Conservation (phyloP, 202 grass and related monocot genomes). For the Setaria italica region DNA sequence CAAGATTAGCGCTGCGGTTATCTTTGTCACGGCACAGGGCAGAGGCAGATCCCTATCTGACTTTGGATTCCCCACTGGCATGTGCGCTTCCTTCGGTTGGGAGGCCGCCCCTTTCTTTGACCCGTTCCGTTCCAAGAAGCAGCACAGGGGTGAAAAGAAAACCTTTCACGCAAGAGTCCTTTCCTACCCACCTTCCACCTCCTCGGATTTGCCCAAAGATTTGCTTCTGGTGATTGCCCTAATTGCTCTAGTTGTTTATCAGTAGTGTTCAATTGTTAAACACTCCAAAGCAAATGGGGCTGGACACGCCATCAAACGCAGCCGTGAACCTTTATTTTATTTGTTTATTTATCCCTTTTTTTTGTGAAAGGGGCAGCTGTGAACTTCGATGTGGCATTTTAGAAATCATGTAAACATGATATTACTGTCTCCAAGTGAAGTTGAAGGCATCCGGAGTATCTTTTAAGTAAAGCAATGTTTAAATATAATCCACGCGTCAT, state of each 20-base stretch:
- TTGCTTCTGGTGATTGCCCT: neutral
- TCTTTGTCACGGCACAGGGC: neutral
- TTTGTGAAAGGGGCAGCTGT: neutral
- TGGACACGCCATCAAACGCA: neutral
- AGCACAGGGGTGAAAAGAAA: neutral
- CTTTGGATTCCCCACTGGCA: conserved; percentile 40
- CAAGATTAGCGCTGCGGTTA: neutral
- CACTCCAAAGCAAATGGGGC: neutral
- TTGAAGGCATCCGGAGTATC: neutral
- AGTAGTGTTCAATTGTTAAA: neutral
- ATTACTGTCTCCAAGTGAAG: neutral
- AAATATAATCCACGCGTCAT: too few relatives aligned
- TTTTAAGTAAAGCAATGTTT: neutral
- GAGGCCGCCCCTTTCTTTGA: conserved; percentile 47
- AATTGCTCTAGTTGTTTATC: conserved; percentile 14
- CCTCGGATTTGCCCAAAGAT: conserved; percentile 33
- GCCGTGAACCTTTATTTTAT: neutral
- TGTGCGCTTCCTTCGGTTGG: conserved; percentile 51
- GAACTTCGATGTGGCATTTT: neutral
- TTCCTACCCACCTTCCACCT: conserved; percentile 50
- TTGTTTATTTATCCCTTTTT: neutral
- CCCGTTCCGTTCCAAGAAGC: neutral
- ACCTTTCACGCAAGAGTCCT: conserved; percentile 9
- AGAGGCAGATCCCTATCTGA: neutral
- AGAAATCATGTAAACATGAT: neutral